Conservation (phyloP, 768 basidiomycete species). For the Boletus tylopilopsis region DNA sequence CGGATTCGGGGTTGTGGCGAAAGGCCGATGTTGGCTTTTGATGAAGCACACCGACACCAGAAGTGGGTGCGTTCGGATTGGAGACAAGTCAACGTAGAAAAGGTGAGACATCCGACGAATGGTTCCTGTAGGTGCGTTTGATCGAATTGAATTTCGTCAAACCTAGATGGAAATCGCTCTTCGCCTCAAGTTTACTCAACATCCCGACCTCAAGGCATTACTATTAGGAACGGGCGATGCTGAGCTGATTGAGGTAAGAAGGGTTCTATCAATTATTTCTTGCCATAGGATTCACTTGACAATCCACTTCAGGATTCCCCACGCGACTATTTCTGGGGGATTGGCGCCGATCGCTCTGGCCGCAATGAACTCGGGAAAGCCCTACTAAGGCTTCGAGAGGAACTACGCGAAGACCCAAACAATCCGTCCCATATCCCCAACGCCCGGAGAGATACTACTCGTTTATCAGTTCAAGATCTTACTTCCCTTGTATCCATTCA, state of each 20-base stretch:
- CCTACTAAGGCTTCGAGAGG: conserved; percentile 56
- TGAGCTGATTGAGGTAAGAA: conserved; percentile 61
- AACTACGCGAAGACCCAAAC: conserved; percentile 39
- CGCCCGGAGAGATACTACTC: conserved; percentile 26
- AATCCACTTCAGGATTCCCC: conserved; percentile 53
- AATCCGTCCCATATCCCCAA: conserved; percentile 26
- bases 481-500: conserved; percentile 18
- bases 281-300: background rate
- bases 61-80: conserved; percentile 62
- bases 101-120: conserved; percentile 40
- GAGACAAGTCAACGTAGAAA: conserved; percentile 64
- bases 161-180: conserved; percentile 62
- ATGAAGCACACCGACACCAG: conserved; percentile 63
- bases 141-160: background rate
- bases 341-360: conserved; percentile 60
- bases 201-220: conserved; percentile 52
- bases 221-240: conserved; percentile 64
- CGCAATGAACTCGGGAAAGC: conserved; percentile 75
- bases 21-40: conserved; percentile 59
- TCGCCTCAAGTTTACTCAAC: conserved; percentile 70
- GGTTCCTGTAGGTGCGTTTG: background rate
- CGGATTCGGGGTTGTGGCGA: conserved; percentile 64
- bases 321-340: conserved; percentile 77
- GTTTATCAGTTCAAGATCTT: conserved; percentile 32
- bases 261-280: background rate